Percentiles rank a stretch among this genome's conserved stretches.
Evolutionary conservation across 495 filamentous ascomycete species (phyloP).

Genomic region (Tuber aestivum): DNA sequence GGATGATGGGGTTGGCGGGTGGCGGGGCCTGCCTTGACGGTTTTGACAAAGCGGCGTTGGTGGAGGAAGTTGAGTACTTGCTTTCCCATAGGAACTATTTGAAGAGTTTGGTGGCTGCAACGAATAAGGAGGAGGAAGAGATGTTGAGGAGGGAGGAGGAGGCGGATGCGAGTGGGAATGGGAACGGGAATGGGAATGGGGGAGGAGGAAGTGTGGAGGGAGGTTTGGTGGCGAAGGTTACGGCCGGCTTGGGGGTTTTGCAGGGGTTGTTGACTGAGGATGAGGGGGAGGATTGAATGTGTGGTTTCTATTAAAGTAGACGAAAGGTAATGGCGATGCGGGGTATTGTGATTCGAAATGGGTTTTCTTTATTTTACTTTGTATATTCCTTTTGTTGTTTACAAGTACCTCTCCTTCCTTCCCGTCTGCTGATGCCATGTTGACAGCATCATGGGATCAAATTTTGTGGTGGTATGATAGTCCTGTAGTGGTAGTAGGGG

Average conservation of each 20-base stretch:
- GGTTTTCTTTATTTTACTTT: not conserved
- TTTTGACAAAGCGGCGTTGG: slow-evolving; percentile 32
- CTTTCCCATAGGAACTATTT: slow-evolving; percentile 42
- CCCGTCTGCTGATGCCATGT: not conserved
- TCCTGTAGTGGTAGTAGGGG: not conserved
- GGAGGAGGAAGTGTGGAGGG: slow-evolving; percentile 20
- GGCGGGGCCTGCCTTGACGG: slow-evolving; percentile 19
- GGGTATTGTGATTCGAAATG: not conserved
- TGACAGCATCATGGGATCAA: not conserved
- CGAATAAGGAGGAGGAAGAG: slow-evolving; percentile 41
- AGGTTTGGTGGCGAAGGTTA: slow-evolving; percentile 35
- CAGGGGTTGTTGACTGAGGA: slow-evolving; percentile 36
- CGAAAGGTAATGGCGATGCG: not conserved
- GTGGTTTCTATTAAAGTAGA: slow-evolving; percentile 1
- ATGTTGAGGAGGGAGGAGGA: slow-evolving; percentile 31
- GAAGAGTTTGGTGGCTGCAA: slow-evolving; percentile 39
- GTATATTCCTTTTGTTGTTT: not conserved
- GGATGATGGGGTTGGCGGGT: slow-evolving; percentile 34
- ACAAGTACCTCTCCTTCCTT: not conserved
- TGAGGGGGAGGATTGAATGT: slow-evolving; percentile 35
- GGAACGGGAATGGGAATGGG: not conserved
- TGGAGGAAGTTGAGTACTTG: slow-evolving; percentile 38
- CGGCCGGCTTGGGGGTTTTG: slow-evolving; percentile 31
- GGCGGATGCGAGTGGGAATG: slow-evolving; percentile 5
- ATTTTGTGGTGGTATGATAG: not conserved